Evolutionary conservation across 768 basidiomycete genomes (phyloP).

Genomic region (Termitomyces titanicus): DNA sequence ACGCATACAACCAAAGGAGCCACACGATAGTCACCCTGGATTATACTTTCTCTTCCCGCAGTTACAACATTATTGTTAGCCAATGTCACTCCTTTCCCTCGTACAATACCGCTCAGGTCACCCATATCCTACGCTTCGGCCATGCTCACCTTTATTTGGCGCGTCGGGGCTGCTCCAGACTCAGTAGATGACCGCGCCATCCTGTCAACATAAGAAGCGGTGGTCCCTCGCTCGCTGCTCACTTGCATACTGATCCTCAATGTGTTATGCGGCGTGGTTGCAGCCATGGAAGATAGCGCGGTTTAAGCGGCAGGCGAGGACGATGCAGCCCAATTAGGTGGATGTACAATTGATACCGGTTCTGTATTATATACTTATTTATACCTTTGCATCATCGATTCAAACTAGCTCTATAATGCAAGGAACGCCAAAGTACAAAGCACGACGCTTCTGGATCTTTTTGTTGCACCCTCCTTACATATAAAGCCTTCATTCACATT

Average conservation of each 20-base stretch:
- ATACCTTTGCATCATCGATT: background rate
- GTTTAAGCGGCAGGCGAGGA: background rate
- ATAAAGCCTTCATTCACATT: too few species aligned
- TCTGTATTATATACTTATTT: too few species aligned
- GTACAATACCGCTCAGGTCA: background rate
- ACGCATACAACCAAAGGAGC: background rate
- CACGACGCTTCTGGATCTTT: too few species aligned
- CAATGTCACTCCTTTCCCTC: background rate
- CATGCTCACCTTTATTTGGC: constrained; percentile 2
- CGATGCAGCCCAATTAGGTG: background rate
- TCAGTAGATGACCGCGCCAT: background rate
- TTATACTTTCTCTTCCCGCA: background rate
- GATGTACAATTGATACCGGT: background rate
- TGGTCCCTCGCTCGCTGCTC: background rate
- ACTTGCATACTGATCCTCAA: background rate
- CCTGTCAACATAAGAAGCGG: background rate
- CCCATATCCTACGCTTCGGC: background rate
- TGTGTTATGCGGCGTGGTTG: background rate
- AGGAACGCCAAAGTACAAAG: too few species aligned
- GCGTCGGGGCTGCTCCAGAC: background rate
- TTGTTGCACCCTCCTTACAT: too few species aligned
- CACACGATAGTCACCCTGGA: background rate
- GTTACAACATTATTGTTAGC: background rate
- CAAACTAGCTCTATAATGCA: too few species aligned
- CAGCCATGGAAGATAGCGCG: background rate